Conservation (phyloP, 2,329 filamentous ascomycete species). For the Pseudogymnoascus sp. region DNA sequence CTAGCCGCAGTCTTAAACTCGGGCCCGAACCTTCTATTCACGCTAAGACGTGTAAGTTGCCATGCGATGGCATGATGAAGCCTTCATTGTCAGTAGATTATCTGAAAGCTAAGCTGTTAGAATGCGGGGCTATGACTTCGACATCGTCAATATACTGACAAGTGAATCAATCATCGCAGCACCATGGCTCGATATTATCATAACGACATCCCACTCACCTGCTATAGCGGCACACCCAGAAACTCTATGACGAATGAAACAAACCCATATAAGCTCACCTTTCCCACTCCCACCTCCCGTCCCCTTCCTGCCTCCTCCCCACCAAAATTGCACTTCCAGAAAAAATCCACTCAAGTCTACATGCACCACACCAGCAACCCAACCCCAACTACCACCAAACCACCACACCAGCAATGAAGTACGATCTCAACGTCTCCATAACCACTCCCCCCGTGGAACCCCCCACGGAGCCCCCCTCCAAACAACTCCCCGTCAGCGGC, state of each 20-base stretch:
- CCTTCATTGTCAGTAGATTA: neutral
- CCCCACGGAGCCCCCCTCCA: neutral
- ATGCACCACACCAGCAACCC: neutral
- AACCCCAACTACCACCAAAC: neutral
- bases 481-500: neutral
- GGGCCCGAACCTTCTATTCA: neutral
- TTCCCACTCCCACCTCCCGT: neutral
- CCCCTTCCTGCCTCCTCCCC: neutral
- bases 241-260: neutral
- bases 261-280: neutral
- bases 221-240: neutral
- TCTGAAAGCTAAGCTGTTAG: neutral
- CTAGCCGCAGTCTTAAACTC: neutral
- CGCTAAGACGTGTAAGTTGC: neutral
- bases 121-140: neutral
- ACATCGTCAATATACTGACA: neutral
- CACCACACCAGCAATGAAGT: neutral
- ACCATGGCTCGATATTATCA: neutral
- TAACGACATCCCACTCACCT: neutral
- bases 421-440: neutral
- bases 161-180: neutral
- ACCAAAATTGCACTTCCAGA: neutral
- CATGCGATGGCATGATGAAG: neutral
- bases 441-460: neutral
- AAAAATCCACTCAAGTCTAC: neutral